Evolutionary conservation across 2,329 filamentous ascomycete species (phyloP), one percentile per base, ranked within the genome.

Genomic region (Aspergillaceae sp.): DNA sequence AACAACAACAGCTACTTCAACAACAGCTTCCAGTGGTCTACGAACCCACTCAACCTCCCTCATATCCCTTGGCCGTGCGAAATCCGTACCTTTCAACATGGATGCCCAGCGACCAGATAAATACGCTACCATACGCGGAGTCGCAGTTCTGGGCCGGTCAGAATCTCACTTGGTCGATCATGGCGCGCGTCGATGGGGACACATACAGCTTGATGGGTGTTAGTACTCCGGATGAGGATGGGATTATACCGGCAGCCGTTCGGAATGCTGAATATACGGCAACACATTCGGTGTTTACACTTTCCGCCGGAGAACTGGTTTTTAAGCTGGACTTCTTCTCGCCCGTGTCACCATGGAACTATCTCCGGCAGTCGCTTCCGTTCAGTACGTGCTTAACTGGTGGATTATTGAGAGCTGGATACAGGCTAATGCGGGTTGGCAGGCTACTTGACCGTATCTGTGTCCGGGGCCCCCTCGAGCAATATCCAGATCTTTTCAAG

Each of bases 61-160:
- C 70, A 1, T 72, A 71, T 51, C 69, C 69, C 2, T 50, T 72
- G 40, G 70, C 69, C 7, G 70, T 72, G 10, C 63, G 65, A 34
- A 70, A 66, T 48, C 68, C 68, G 33, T 72, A 71, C 49, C 58
- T 71, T 10, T 71, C 67, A 42, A 56, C 64, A 55, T 73, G 70
- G 70, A 63, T 73, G 50, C 69, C 70, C 9, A 65, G 68, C 38
- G 60, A 66, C 46, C 59, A 63, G 41, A 59, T 66, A 5, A 50
- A 63, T 32, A 55, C 59, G 11, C 48, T 73, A 29, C 66, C 69
- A 3, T 63, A 59, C 10, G 58, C 67, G 1, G 55, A 63, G 30
- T 62, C 70, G 4, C 64, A 72, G 47, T 73, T 73, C 51, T 73
- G 70, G 69, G 59, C 59, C 3, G 69, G 69, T 3, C 61, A 69